Evolutionary conservation across 768 basidiomycete genomes (phyloP).

Genomic region (Termitomyces sp.): DNA sequence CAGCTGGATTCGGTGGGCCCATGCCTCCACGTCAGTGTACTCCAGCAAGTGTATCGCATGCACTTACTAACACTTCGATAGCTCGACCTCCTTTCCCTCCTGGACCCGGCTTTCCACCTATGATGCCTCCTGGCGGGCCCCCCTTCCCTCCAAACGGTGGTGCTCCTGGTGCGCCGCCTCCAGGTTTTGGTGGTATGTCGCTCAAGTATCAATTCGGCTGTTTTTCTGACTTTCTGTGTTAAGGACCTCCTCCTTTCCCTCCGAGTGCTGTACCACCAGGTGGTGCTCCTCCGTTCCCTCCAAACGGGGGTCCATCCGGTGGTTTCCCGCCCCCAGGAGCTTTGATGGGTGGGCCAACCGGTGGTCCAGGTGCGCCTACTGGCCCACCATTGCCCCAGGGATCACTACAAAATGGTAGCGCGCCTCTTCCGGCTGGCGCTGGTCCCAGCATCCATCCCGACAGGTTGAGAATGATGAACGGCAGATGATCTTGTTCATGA

Average conservation of each 20-base stretch:
- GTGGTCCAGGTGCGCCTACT: constrained; percentile 36
- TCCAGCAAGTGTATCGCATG: background rate
- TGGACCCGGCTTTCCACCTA: constrained; percentile 49
- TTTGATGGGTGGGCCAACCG: constrained; percentile 36
- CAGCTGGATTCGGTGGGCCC: constrained; percentile 42
- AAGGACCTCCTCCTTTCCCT: constrained; percentile 6
- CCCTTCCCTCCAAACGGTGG: constrained; percentile 67
- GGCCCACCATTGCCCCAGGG: constrained; percentile 29
- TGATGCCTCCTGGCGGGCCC: constrained; percentile 52
- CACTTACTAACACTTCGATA: constrained; percentile 18
- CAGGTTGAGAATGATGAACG: constrained; percentile 73
- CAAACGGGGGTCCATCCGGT: constrained; percentile 2
- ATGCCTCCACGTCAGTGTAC: constrained; percentile 39
- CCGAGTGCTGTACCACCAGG: constrained; percentile 2
- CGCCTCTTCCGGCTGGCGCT: constrained; percentile 25
- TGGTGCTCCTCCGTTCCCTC: constrained; percentile 3
- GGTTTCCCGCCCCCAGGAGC: constrained; percentile 45
- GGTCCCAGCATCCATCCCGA: constrained; percentile 81
- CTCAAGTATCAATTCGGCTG: background rate
- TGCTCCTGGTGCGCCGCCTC: constrained; percentile 38
- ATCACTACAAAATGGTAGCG: constrained; percentile 19
- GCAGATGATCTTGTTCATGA: constrained; percentile 14
- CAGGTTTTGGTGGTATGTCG: constrained; percentile 42
- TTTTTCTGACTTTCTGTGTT: background rate
- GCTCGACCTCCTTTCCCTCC: constrained; percentile 72